Evolutionary conservation across 176 grass and related monocot genomes (phyloP).

Genomic region (Miscanthus lutarioriparius): DNA sequence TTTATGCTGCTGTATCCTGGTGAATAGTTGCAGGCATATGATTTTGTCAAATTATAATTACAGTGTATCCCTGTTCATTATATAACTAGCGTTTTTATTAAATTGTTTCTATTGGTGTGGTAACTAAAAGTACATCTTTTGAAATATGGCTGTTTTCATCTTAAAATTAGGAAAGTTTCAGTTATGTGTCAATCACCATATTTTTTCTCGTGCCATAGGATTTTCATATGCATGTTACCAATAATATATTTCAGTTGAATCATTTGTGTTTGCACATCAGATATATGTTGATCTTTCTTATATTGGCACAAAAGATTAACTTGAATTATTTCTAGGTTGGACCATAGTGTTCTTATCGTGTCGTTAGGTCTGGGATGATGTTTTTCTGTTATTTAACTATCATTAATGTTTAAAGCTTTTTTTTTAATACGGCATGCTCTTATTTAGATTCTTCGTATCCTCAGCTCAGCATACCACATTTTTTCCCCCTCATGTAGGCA

Average conservation of each 20-base stretch:
- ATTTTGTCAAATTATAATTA: not conserved
- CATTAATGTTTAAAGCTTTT: not conserved
- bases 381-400: not conserved
- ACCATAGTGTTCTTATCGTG: not conserved
- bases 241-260: not conserved
- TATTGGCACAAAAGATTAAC: conserved; percentile 17
- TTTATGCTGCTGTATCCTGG: conserved; percentile 13
- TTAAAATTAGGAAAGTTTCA: not conserved
- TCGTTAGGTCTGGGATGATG: not conserved
- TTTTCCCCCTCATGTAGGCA: not conserved
- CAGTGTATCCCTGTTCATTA: not conserved
- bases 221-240: not conserved
- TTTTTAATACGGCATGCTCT: no score
- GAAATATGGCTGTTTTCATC: not conserved
- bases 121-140: conserved; percentile 8
- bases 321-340: not conserved
- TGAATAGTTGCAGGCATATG: conserved; percentile 1
- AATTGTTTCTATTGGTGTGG: not conserved
- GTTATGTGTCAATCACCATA: no score
- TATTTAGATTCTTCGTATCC: no score
- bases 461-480: no score
- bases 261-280: not conserved
- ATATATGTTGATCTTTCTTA: not conserved
- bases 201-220: no score
- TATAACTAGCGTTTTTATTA: not conserved